phyloP scores from a whole-genome alignment of 805 yeast species.

The Alloascoidea hylecoeti region DNA sequence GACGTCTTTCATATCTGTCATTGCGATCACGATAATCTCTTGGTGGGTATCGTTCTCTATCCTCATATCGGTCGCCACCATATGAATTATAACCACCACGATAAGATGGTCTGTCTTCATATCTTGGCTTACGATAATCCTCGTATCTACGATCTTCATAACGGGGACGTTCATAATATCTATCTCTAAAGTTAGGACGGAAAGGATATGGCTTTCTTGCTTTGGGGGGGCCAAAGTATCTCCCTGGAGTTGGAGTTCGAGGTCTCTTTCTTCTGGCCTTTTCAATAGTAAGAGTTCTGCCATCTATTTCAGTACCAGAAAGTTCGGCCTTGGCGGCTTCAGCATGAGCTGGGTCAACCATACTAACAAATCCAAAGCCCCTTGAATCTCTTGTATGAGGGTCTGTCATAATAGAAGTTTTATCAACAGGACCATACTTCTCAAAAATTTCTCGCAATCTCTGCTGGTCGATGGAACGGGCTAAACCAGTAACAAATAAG shows the following conservation, averaged over 20 bases:
- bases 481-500: conserved; percentile 18
- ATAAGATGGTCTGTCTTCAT: conserved; percentile 3
- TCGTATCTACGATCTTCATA: conserved; percentile 10
- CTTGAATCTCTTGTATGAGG: conserved; percentile 26
- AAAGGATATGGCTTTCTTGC: conserved; percentile 4
- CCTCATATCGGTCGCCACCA: conserved; percentile 11
- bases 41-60: conserved; percentile 9
- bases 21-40: conserved; percentile 5
- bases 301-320: conserved; percentile 25
- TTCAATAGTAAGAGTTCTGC: conserved; percentile 28
- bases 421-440: conserved; percentile 14
- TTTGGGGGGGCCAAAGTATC: conserved; percentile 19
- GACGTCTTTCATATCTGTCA: conserved; percentile 5
- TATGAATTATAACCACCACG: conserved; percentile 11
- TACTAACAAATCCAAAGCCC: conserved; percentile 38
- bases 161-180: conserved; percentile 7
- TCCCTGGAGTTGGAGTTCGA: conserved; percentile 22
- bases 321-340: conserved; percentile 28
- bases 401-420: conserved; percentile 28
- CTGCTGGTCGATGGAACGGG: conserved; percentile 14
- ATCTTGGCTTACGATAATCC: conserved; percentile 5
- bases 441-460: conserved; percentile 14
- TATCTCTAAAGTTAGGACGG: conserved; percentile 8
- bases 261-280: conserved; percentile 24
- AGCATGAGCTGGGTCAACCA: conserved; percentile 26